phyloP scores from a whole-genome alignment of 2,329 filamentous ascomycete species.

The Huntiella savannae region DNA sequence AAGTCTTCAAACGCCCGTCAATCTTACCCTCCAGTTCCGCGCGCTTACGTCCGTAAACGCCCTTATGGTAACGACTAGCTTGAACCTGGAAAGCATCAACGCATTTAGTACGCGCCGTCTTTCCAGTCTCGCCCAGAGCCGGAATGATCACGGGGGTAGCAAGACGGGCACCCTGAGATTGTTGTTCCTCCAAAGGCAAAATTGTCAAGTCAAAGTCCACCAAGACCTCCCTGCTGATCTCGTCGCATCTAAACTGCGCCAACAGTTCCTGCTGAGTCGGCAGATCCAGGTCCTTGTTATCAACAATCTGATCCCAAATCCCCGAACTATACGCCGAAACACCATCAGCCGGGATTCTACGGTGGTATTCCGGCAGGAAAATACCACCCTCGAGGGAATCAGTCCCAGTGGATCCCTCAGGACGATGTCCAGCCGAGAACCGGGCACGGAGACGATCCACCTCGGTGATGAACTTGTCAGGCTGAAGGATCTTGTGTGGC shows the following conservation, averaged over 20 bases:
- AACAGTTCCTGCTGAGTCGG: slow-evolving; percentile 93
- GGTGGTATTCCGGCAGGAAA: slow-evolving; percentile 85
- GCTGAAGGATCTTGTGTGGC: slow-evolving; percentile 91
- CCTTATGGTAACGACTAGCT: slow-evolving; percentile 91
- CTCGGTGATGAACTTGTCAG: slow-evolving; percentile 70
- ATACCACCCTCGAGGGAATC: slow-evolving; percentile 59
- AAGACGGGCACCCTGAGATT: slow-evolving; percentile 52
- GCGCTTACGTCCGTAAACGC: slow-evolving; percentile 72
- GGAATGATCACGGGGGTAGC: slow-evolving; percentile 56
- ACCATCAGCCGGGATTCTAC: slow-evolving; percentile 91
- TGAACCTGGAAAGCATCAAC: slow-evolving; percentile 75
- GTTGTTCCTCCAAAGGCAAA: slow-evolving; percentile 65
- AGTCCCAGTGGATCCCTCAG: slow-evolving; percentile 40
- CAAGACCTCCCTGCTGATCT: slow-evolving; percentile 81
- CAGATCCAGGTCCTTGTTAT: slow-evolving; percentile 94
- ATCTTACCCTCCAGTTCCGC: slow-evolving; percentile 72
- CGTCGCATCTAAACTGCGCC: slow-evolving; percentile 93
- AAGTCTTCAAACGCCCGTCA: slow-evolving; percentile 67
- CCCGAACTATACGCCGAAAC: slow-evolving; percentile 85
- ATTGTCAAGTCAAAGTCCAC: slow-evolving; percentile 69
- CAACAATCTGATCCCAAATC: slow-evolving; percentile 95
- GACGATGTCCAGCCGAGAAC: slow-evolving; percentile 65
- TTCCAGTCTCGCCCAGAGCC: slow-evolving; percentile 57
- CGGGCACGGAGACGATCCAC: slow-evolving; percentile 61
- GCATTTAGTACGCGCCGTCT: slow-evolving; percentile 48